Evolutionary conservation across 805 yeast genomes (phyloP).

Genomic region (Kregervanrija delftensis): DNA sequence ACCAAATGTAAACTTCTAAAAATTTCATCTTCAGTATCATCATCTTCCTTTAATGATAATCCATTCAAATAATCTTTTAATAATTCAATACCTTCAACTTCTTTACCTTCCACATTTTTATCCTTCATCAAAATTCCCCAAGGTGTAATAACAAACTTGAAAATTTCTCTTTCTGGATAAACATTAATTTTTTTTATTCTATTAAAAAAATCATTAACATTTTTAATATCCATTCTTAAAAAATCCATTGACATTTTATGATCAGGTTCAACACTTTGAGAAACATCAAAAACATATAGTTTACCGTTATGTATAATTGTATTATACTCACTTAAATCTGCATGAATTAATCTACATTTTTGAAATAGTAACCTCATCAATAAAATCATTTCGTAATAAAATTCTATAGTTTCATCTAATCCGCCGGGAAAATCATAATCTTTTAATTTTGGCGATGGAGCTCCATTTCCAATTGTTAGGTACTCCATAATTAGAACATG

Average conservation of each 20-base stretch:
- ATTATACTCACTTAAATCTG: constrained; percentile 94
- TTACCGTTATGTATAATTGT: constrained; percentile 74
- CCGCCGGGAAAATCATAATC: constrained; percentile 68
- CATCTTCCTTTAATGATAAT: constrained; percentile 51
- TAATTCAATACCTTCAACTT: constrained; percentile 31
- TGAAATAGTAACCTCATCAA: constrained; percentile 86
- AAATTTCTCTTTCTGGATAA: constrained; percentile 75
- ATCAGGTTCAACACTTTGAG: constrained; percentile 96
- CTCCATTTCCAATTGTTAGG: constrained; percentile 63
- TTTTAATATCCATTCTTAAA: constrained; percentile 94
- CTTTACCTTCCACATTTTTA: constrained; percentile 27
- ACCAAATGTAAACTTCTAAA: constrained; percentile 77
- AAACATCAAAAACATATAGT: constrained; percentile 88
- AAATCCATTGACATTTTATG: constrained; percentile 96
- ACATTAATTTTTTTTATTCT: constrained; percentile 65
- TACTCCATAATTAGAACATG: constrained; percentile 96
- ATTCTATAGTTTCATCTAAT: constrained; percentile 55
- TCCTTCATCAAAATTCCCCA: constrained; percentile 18
- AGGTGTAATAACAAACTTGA: constrained; percentile 57
- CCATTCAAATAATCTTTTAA: constrained; percentile 36
- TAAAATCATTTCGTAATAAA: constrained; percentile 72
- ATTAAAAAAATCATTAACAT: constrained; percentile 81
- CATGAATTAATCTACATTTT: constrained; percentile 87
- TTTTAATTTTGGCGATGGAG: constrained; percentile 79
- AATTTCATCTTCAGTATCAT: constrained; percentile 71